These are phyloP conservation scores for Eucalyptus sp. DNA, from an alignment of 345 rosid genomes.

Conservation along the genomic window DNA sequence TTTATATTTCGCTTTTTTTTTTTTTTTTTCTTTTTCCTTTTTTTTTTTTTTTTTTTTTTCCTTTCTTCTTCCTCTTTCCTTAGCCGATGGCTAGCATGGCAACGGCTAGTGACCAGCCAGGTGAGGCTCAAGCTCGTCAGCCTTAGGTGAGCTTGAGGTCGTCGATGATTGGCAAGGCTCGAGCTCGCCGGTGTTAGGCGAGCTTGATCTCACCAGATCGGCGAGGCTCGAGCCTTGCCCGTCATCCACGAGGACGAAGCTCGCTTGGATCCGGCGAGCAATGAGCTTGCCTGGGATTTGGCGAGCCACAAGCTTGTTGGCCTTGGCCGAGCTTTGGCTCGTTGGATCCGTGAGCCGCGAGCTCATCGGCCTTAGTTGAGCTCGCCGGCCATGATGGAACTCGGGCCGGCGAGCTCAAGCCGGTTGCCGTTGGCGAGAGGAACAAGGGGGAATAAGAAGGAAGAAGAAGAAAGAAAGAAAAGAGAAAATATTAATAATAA, in stretches of 20 bases:
- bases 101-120: fast-evolving
- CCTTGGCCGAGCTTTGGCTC: too few relatives aligned
- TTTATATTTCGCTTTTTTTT: too few relatives aligned
- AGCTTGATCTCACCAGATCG: fast-evolving
- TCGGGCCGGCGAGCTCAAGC: fast-evolving
- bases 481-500: too few relatives aligned
- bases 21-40: fast-evolving
- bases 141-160: fast-evolving
- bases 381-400: fast-evolving
- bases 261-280: fast-evolving
- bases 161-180: fast-evolving
- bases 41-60: fast-evolving
- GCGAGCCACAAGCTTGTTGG: fast-evolving
- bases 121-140: fast-evolving
- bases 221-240: fast-evolving
- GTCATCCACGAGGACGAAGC: too few relatives aligned
- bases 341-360: fast-evolving
- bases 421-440: fast-evolving
- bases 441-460: too few relatives aligned
- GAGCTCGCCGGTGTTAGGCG: fast-evolving
- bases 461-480: too few relatives aligned
- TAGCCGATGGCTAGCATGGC: fast-evolving
- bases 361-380: fast-evolving
- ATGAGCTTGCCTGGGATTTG: fast-evolving
- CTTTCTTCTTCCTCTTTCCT: too few relatives aligned